Base-by-base conservation (phyloP, 2,329 filamentous ascomycete species). In the Aspergillus quadrilineatus region DNA sequence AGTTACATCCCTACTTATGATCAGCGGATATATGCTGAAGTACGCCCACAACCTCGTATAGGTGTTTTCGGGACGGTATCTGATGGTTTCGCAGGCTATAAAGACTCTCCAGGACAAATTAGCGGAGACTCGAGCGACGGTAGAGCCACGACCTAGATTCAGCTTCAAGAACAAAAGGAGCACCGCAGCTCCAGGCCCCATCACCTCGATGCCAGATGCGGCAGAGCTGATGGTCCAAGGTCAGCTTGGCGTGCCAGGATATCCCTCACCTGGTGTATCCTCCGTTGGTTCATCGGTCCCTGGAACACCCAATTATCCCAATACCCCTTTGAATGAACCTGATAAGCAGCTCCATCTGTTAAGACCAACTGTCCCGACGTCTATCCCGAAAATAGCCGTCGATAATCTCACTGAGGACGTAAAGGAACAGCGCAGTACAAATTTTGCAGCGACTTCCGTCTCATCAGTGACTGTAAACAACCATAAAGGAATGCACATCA, bases 1-100 rank as follows among this genome's bases (percentile, higher is more conserved):
- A 86, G 87, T 55, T 91, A 88, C 63, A 85, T 96, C 14, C 92
- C 94, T 2, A 86, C 91, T 6, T 95, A 97, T 70, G 94, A 97
- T 67, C 90, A 94, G 72, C 85, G 90, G 64, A 88, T 89, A 26
- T 97, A 96, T 69, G 84, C 87, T 43, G 86, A 92, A 77, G 90
- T 92, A 74, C 53, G 65, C 32, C 15, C 12, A 44, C 26, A 9
- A 29, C 14, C 30, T 42, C 6, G 2, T 4, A 32, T 22, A 22
- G 2, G 22, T 22, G 22, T 10, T 3, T 42, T 39, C 22, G 15
- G 12, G 36, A 8, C 36, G 12, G 12, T 37, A 30, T 52, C 49
- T 53, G 36, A 56, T 37, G n/a, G 8, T 49, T 43, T 43, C 28
- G 30, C 22, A 91, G 85, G 84, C 89, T 22, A 86, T 97, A 73